These are phyloP conservation scores for Anisodus tanguticus DNA, from an alignment of 257 asterid species.

Conservation along the genomic window DNA sequence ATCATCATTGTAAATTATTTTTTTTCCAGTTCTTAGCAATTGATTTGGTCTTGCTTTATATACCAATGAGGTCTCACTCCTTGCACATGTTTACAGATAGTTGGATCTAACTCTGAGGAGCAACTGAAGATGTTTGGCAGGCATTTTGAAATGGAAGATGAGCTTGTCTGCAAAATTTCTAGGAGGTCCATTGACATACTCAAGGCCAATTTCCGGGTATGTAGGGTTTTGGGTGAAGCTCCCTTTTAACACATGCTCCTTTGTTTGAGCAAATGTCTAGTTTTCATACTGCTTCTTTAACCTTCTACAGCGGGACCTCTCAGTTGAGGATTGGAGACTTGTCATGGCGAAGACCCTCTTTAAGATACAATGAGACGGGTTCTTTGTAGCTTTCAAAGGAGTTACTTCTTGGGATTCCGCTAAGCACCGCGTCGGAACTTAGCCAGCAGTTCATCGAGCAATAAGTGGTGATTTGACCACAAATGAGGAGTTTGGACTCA, in stretches of 20 bases:
- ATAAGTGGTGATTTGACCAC: conserved; percentile 5
- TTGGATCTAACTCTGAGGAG: conserved; percentile 82
- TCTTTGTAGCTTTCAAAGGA: background rate
- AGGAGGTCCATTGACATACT: conserved; percentile 88
- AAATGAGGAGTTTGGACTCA: background rate
- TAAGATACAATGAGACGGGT: conserved; percentile 61
- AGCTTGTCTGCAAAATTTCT: conserved; percentile 92
- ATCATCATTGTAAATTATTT: background rate
- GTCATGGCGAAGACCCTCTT: conserved; percentile 79
- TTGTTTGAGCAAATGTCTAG: background rate
- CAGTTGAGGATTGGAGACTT: conserved; percentile 72
- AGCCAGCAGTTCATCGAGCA: background rate
- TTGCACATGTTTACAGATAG: conserved; percentile 54
- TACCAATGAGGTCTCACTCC: background rate
- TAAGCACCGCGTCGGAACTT: background rate
- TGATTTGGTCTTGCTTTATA: background rate
- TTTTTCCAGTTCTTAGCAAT: background rate
- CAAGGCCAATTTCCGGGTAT: conserved; percentile 85
- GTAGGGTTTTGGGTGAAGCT: conserved; percentile 25
- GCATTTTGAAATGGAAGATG: conserved; percentile 90
- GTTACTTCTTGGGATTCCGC: background rate
- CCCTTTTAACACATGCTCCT: no score
- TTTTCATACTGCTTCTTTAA: background rate
- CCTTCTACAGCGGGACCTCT: conserved; percentile 65
- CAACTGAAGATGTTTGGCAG: conserved; percentile 96